Conservation (phyloP, 805 yeast genomes). For the Candida silvicultrix region DNA sequence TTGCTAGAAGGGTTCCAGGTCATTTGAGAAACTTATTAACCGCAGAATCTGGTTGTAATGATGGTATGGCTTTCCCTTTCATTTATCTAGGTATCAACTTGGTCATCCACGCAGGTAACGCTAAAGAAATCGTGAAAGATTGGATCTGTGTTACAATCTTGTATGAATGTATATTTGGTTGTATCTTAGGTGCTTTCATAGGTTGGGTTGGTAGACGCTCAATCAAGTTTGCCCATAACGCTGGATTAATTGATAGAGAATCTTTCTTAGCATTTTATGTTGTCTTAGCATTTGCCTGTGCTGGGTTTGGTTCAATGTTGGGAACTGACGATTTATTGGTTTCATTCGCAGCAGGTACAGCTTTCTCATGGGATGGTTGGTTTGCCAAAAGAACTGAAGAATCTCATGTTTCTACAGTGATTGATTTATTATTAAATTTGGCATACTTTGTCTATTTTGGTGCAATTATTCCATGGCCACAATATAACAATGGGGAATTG, state of each 20-base stretch:
- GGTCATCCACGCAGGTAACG: slow-evolving; percentile 58
- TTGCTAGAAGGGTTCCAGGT: slow-evolving; percentile 89
- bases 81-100: slow-evolving; percentile 65
- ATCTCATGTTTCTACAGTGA: slow-evolving; percentile 83
- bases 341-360: slow-evolving; percentile 89
- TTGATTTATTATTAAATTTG: slow-evolving; percentile 75
- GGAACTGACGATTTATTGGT: slow-evolving; percentile 88
- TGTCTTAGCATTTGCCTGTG: slow-evolving; percentile 74
- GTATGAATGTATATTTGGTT: slow-evolving; percentile 80
- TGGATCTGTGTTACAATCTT: slow-evolving; percentile 74
- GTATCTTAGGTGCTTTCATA: slow-evolving; percentile 62
- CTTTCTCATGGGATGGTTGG: slow-evolving; percentile 93
- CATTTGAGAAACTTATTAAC: slow-evolving; percentile 77
- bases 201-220: slow-evolving; percentile 69
- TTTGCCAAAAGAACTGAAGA: slow-evolving; percentile 79
- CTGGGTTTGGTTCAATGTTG: slow-evolving; percentile 82
- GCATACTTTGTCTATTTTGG: slow-evolving; percentile 89
- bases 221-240: slow-evolving; percentile 66
- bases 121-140: slow-evolving; percentile 65
- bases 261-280: slow-evolving; percentile 82
- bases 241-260: slow-evolving; percentile 75
- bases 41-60: slow-evolving; percentile 88
- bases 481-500: slow-evolving; percentile 52
- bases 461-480: slow-evolving; percentile 83
- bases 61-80: slow-evolving; percentile 95